Percentiles rank a stretch among this genome's conserved stretches.
These are phyloP conservation scores for Thermothelomyces thermophilus DNA, from an alignment of 2,329 filamentous ascomycete species.

Conservation along the genomic window DNA sequence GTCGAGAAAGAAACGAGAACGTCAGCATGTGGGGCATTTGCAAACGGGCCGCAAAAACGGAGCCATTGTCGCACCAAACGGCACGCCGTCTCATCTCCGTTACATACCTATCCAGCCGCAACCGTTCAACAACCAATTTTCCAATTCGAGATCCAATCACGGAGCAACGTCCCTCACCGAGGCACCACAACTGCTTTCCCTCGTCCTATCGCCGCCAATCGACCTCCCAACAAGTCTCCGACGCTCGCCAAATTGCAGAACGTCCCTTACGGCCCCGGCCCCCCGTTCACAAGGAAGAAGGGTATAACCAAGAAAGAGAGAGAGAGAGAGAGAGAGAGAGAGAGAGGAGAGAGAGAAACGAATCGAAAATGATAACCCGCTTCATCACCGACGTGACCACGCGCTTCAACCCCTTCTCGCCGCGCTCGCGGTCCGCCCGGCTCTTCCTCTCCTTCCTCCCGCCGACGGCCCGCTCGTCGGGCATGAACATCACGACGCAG, in stretches of 20 bases:
- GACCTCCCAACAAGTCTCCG: too few relatives aligned
- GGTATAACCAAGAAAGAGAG: not conserved
- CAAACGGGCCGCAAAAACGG: not conserved
- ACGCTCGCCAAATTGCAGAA: too few relatives aligned
- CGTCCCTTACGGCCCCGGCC: too few relatives aligned
- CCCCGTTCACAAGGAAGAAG: too few relatives aligned
- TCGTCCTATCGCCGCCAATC: not conserved
- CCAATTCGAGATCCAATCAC: not conserved
- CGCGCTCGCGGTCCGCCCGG: constrained; percentile 71
- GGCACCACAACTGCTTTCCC: not conserved
- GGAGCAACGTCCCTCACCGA: not conserved
- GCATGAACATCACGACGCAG: constrained; percentile 71
- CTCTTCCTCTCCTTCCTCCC: constrained; percentile 83
- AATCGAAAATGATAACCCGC: constrained; percentile 66
- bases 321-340: not conserved
- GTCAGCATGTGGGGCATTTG: not conserved
- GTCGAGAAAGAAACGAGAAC: too few relatives aligned
- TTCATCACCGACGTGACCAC: constrained; percentile 81
- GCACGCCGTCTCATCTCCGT: constrained; percentile 6
- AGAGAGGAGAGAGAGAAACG: not conserved
- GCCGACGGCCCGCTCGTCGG: constrained; percentile 63
- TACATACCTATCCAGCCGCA: constrained; percentile 2
- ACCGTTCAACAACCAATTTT: constrained; percentile 16
- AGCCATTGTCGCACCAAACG: not conserved
- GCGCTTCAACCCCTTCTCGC: constrained; percentile 87